Conservation (phyloP, 2,329 filamentous ascomycete genomes). For the Penicillium sp. region DNA sequence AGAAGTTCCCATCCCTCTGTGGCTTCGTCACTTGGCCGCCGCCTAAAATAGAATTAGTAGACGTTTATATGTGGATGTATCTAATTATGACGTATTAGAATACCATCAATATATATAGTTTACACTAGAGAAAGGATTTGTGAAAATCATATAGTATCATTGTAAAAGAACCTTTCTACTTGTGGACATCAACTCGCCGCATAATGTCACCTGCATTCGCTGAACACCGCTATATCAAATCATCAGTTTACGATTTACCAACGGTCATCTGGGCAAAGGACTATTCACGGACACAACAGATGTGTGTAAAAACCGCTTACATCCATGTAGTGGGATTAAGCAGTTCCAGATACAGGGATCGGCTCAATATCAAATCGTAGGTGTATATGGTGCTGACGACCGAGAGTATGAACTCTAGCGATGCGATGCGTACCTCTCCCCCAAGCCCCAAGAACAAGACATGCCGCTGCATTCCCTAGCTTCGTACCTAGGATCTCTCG, state of each 20-base stretch:
- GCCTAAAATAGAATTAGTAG: not conserved
- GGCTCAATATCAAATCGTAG: conserved; percentile 2
- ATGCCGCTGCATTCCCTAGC: not conserved
- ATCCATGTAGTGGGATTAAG: not conserved
- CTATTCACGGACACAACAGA: not conserved
- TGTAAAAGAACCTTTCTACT: not conserved
- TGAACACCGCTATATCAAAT: not conserved
- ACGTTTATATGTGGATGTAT: not conserved
- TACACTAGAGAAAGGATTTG: not conserved
- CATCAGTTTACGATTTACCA: too few species aligned
- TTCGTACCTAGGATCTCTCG: not conserved
- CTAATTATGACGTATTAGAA: not conserved
- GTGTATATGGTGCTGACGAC: not conserved
- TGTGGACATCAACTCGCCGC: not conserved
- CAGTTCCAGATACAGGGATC: not conserved
- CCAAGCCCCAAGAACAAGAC: conserved; percentile 1
- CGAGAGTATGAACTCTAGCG: not conserved
- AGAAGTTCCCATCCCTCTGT: not conserved
- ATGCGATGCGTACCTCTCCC: not conserved
- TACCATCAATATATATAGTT: not conserved
- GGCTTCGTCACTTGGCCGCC: not conserved
- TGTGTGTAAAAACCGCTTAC: rapidly evolving
- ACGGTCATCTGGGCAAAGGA: not conserved
- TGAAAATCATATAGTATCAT: not conserved
- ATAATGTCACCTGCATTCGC: not conserved